phyloP scores from a whole-genome alignment of 768 basidiomycete genomes.

The Tricholoma hemisulphureum region DNA sequence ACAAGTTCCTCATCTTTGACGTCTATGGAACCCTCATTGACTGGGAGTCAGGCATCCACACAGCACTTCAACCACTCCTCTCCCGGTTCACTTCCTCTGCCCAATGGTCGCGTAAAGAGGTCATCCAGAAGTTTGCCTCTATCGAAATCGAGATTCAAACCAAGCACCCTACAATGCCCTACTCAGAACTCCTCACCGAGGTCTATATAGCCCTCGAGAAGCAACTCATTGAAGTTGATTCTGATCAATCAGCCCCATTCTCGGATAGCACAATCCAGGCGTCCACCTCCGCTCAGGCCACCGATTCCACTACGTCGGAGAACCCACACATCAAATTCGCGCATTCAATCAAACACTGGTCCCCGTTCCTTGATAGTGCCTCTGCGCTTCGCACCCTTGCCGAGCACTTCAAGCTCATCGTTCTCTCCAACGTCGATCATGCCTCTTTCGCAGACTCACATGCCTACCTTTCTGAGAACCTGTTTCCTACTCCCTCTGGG shows the following conservation, averaged over 20 bases:
- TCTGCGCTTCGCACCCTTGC: constrained; percentile 59
- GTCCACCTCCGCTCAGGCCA: constrained; percentile 8
- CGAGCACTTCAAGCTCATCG: constrained; percentile 63
- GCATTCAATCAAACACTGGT: constrained; percentile 59
- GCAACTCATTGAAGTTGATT: constrained; percentile 33
- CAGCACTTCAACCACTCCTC: constrained; percentile 53
- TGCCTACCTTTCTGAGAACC: constrained; percentile 47
- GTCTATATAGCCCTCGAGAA: constrained; percentile 38
- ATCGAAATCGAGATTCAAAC: constrained; percentile 59
- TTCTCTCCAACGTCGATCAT: constrained; percentile 76
- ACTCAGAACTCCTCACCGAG: constrained; percentile 59
- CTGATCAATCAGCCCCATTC: constrained; percentile 6
- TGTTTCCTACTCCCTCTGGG: constrained; percentile 14
- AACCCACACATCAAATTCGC: constrained; percentile 52
- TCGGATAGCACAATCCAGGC: constrained; percentile 13
- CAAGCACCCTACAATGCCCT: constrained; percentile 57
- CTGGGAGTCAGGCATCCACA: constrained; percentile 71
- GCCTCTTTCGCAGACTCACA: constrained; percentile 62
- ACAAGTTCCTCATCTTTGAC: constrained; percentile 65
- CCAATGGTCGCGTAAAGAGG: constrained; percentile 50
- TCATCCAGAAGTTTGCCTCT: constrained; percentile 47
- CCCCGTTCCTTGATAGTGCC: constrained; percentile 64
- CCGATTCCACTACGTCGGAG: constrained; percentile 4
- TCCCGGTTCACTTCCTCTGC: constrained; percentile 37
- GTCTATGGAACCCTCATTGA: constrained; percentile 78